These are phyloP conservation scores for Aureobasidium subglaciale DNA, from an alignment of 2,329 filamentous ascomycete species.

Conservation along the genomic window DNA sequence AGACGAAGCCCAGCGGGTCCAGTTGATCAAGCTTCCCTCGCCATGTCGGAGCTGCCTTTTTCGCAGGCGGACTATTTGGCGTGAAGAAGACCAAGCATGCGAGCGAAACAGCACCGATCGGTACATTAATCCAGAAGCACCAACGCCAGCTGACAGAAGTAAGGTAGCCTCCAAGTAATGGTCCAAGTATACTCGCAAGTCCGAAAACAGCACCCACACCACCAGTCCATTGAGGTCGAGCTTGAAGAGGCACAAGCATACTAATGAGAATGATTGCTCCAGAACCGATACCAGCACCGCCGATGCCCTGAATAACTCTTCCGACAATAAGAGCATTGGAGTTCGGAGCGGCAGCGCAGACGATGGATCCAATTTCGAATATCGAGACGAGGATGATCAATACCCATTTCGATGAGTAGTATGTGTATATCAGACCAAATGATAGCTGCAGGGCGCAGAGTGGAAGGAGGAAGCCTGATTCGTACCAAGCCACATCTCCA, in stretches of 20 bases:
- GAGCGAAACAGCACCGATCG: constrained; percentile 31
- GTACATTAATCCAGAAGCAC: constrained; percentile 39
- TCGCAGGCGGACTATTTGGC: constrained; percentile 7
- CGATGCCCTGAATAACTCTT: constrained; percentile 46
- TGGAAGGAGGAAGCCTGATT: constrained; percentile 38
- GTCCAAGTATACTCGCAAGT: constrained; percentile 40
- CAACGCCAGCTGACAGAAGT: constrained; percentile 45
- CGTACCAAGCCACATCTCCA: constrained; percentile 44
- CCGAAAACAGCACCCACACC: constrained; percentile 36
- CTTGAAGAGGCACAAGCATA: constrained; percentile 17
- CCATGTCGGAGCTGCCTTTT: constrained; percentile 19
- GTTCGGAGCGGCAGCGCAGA: constrained; percentile 42
- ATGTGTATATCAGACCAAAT: constrained; percentile 36
- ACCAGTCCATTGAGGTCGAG: constrained; percentile 19
- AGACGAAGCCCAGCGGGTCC: constrained; percentile 26
- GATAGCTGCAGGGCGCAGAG: constrained; percentile 36
- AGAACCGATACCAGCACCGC: constrained; percentile 45
- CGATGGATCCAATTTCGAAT: constrained; percentile 41
- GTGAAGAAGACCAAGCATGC: constrained; percentile 35
- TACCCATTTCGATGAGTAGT: constrained; percentile 38
- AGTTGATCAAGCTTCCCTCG: constrained; percentile 37
- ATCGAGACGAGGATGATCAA: constrained; percentile 33
- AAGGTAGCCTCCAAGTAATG: constrained; percentile 46
- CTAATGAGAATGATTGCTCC: constrained; percentile 30
- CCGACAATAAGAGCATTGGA: constrained; percentile 47